phyloP scores from a whole-genome alignment of 495 filamentous ascomycete species.

The Tetracladium setigerum region DNA sequence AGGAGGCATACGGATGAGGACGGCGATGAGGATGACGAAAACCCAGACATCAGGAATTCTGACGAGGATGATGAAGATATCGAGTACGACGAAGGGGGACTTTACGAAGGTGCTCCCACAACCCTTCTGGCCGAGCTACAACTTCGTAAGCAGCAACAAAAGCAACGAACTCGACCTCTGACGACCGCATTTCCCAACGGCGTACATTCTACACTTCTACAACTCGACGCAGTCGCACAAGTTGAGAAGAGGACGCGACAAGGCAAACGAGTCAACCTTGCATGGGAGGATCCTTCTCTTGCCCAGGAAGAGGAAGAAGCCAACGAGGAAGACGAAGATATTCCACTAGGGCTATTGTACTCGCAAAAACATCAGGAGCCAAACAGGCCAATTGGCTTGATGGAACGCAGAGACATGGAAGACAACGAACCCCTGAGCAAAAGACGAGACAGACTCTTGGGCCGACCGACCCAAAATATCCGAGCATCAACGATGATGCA shows the following conservation, averaged over 20 bases:
- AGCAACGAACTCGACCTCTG: constrained; percentile 63
- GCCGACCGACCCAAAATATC: constrained; percentile 21
- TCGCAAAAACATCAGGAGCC: constrained; percentile 50
- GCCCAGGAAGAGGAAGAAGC: constrained; percentile 40
- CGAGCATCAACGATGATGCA: constrained; percentile 23
- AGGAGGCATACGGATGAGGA: constrained; percentile 25
- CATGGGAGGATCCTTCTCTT: constrained; percentile 69
- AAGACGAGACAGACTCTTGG: constrained; percentile 70
- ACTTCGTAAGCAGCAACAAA: constrained; percentile 76
- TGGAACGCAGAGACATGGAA: constrained; percentile 79
- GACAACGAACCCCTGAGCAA: constrained; percentile 84
- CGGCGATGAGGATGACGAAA: constrained; percentile 25
- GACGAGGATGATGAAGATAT: constrained; percentile 19
- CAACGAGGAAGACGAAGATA: constrained; percentile 57
- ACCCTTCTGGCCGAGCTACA: constrained; percentile 91
- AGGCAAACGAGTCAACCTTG: constrained; percentile 69
- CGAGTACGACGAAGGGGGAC: constrained; percentile 26
- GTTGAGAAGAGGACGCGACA: constrained; percentile 69
- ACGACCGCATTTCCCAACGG: constrained; percentile 62
- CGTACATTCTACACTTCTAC: constrained; percentile 79
- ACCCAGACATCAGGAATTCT: background rate
- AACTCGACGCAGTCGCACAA: constrained; percentile 88
- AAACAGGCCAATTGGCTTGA: constrained; percentile 69
- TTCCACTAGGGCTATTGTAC: constrained; percentile 78
- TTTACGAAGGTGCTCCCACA: constrained; percentile 65